A percentile compares a stretch with the other conserved stretches of the same genome.
These are phyloP conservation scores for Paramecium pentaurelia DNA, from an alignment of 73 alveolate species.

Conservation along the genomic window DNA sequence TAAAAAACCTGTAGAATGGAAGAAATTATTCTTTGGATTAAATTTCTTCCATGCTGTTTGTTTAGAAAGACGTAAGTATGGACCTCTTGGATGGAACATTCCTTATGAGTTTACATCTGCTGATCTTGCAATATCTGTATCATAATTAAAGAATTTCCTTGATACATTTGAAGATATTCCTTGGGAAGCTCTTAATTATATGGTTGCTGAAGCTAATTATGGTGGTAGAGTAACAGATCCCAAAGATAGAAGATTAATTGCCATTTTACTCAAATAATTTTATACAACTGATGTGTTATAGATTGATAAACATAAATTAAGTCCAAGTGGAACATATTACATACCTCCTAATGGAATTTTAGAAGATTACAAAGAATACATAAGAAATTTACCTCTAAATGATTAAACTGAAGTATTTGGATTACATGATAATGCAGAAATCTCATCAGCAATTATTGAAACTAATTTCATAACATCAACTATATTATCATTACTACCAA, in stretches of 20 bases:
- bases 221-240: conserved; percentile 99
- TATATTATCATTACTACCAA: conserved; percentile 90
- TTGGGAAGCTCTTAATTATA: conserved; percentile 98
- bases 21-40: conserved; percentile 93
- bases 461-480: conserved; percentile 85
- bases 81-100: conserved; percentile 99
- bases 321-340: conserved; percentile 77
- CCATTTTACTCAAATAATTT: conserved; percentile 85
- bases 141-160: conserved; percentile 88
- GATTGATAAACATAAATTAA: conserved; percentile 78
- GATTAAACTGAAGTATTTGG: conserved; percentile 99
- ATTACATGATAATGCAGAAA: conserved; percentile 99
- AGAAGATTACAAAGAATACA: conserved; percentile 82
- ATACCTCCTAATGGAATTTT: conserved; percentile 90
- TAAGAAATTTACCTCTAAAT: conserved; percentile 84
- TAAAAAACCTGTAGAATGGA: conserved; percentile 85
- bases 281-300: conserved; percentile 93
- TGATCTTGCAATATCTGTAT: conserved; percentile 76
- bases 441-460: conserved; percentile 98
- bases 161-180: conserved; percentile 96
- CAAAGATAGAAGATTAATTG: conserved; percentile 95
- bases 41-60: conserved; percentile 97
- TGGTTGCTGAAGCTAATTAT: conserved; percentile 99
- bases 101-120: conserved; percentile 98
- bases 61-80: conserved; percentile 99